These are phyloP conservation scores for Triangularia verruculosa DNA, from an alignment of 2,329 filamentous ascomycete genomes.

Conservation along the genomic window DNA sequence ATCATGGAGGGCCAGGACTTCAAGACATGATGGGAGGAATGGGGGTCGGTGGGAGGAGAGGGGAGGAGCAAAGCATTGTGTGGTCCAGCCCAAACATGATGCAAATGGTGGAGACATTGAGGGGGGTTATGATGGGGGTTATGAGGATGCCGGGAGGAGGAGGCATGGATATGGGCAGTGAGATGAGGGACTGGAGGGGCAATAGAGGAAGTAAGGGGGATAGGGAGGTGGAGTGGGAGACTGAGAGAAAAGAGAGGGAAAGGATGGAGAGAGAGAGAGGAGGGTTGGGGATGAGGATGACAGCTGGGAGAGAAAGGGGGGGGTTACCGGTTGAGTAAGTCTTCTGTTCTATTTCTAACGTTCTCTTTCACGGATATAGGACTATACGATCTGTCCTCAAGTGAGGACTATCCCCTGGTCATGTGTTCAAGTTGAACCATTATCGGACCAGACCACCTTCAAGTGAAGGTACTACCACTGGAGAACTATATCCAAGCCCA, in stretches of 20 bases:
- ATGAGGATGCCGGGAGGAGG: background rate
- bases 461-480: too few species aligned
- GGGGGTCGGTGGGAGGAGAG: background rate
- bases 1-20: background rate
- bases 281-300: constrained; percentile 3
- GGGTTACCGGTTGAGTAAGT: constrained; percentile 15
- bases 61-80: constrained; percentile 11
- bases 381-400: too few species aligned
- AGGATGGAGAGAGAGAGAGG: background rate
- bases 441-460: too few species aligned
- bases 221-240: background rate
- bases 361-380: background rate
- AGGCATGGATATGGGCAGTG: background rate
- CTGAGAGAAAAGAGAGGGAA: too few species aligned
- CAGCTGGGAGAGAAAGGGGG: background rate
- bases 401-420: too few species aligned
- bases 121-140: constrained; percentile 39
- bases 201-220: too few species aligned
- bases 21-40: background rate
- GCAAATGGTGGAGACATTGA: constrained; percentile 45
- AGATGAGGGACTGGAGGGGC: constrained; percentile 3
- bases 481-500: background rate
- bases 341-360: background rate
- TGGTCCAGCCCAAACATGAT: constrained; percentile 43
- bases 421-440: too few species aligned